Evolutionary conservation across 345 rosid genomes (phyloP).

Genomic region (Populus nigra): DNA sequence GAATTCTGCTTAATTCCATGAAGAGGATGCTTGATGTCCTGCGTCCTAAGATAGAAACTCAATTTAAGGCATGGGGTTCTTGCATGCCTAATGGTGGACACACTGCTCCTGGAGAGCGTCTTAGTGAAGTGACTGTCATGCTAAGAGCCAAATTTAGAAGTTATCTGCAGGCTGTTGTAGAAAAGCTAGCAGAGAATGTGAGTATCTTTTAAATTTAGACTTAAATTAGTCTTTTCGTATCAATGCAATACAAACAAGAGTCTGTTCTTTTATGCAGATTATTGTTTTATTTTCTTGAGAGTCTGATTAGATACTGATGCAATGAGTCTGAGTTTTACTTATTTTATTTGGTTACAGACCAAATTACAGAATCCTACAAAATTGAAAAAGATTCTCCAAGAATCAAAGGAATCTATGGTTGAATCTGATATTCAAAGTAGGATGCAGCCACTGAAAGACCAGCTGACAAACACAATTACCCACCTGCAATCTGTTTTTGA

Average conservation of each 20-base stretch:
- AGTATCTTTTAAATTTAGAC: slow-evolving; percentile 28
- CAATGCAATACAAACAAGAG: neutral
- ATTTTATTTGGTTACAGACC: slow-evolving; percentile 43
- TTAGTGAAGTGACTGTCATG: slow-evolving; percentile 94
- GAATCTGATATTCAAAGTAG: slow-evolving; percentile 75
- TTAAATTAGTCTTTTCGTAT: too few relatives aligned
- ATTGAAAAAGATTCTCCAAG: slow-evolving; percentile 91
- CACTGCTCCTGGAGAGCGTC: slow-evolving; percentile 81
- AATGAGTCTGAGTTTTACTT: neutral
- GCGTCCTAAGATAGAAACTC: slow-evolving; percentile 74
- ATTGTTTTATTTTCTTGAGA: neutral
- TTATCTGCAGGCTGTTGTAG: slow-evolving; percentile 88
- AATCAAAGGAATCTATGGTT: slow-evolving; percentile 75
- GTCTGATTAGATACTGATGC: neutral
- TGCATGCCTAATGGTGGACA: slow-evolving; percentile 86
- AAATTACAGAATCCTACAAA: slow-evolving; percentile 74
- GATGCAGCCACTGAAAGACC: slow-evolving; percentile 83
- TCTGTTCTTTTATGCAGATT: neutral
- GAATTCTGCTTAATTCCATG: slow-evolving; percentile 85
- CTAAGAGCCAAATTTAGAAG: slow-evolving; percentile 85
- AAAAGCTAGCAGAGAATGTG: slow-evolving; percentile 88
- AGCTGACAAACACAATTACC: slow-evolving; percentile 67
- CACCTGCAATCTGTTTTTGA: slow-evolving; percentile 76
- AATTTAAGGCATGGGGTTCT: slow-evolving; percentile 88
- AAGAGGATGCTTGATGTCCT: slow-evolving; percentile 89